These are phyloP conservation scores for Zygosaccharomyces siamensis DNA, from an alignment of 805 yeast genomes.

Conservation along the genomic window DNA sequence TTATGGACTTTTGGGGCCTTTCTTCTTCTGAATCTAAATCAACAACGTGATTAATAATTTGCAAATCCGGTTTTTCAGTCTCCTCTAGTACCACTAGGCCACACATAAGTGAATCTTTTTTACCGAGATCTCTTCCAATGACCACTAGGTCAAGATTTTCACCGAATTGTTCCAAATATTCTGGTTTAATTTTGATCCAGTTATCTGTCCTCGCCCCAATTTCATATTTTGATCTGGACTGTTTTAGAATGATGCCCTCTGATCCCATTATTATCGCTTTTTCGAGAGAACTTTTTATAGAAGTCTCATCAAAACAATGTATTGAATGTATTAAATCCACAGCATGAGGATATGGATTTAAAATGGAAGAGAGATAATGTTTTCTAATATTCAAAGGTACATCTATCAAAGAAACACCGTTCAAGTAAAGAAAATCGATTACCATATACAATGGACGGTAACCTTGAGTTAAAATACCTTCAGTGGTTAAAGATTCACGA, in stretches of 20 bases:
- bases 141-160: constrained; percentile 77
- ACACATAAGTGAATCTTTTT: constrained; percentile 65
- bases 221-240: constrained; percentile 51
- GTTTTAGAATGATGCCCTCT: constrained; percentile 81
- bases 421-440: constrained; percentile 69
- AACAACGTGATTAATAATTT: constrained; percentile 4
- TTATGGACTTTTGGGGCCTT: constrained; percentile 11
- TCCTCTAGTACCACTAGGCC: constrained; percentile 53
- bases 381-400: constrained; percentile 55
- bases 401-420: constrained; percentile 57
- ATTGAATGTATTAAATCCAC: constrained; percentile 46
- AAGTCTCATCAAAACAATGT: constrained; percentile 42
- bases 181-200: constrained; percentile 94
- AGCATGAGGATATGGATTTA: constrained; percentile 41
- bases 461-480: constrained; percentile 37
- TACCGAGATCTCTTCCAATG: constrained; percentile 72
- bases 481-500: constrained; percentile 44
- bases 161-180: constrained; percentile 78
- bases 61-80: constrained; percentile 16
- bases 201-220: constrained; percentile 55
- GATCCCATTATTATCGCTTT: constrained; percentile 56
- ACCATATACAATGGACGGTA: constrained; percentile 54
- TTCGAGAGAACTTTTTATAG: constrained; percentile 52
- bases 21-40: constrained; percentile 14
- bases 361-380: constrained; percentile 41